Base-by-base conservation (phyloP, 116 monocot genomes). In the Papilionanthe hybrid region DNA sequence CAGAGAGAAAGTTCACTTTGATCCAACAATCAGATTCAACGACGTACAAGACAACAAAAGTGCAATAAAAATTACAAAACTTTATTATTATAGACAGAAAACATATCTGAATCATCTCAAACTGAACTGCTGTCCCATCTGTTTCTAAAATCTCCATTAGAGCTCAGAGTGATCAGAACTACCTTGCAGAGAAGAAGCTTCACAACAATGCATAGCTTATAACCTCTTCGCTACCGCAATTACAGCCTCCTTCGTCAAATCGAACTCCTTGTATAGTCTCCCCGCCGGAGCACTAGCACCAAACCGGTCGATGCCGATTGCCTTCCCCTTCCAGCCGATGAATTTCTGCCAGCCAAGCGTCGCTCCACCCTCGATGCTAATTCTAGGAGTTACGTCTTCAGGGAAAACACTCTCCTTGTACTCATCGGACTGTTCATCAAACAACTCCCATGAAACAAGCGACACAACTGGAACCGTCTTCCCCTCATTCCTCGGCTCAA, bases 211-310 rank as follows among this genome's bases (percentile, higher is more conserved):
- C 7, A 7, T 58, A 27, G 22, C 1, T 65, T n/a, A 97, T 48
- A 76, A 89, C 3, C 53, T 86, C 81, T 91, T 94, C 8, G 94
- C 94, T 55, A 73, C 48, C 22, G 86, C 88, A 41, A 97, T 13
- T 22, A 97, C 83, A 68, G 87, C 90, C 63, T 97, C 97, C 1
- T 78, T 89, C 4, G 87, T 88, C 76, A 97, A 75, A 5, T 94
- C 97, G 55, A 83, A 97, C 79, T 97, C 97, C 88, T 94, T 92
- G 92, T 97, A 97, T 60, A 97, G 88, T 57, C 15, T 94, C 42
- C 92, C 92, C 57, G 97, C 97, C 69, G 97, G 97, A 15, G 94
- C 97, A 84, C 97, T 97, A 17, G 97, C 94, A 60, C 97, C 97
- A n/a, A 97, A 97, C 55, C 84, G 72, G 44, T 94, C 92, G 15